Evolutionary conservation across 345 rosid species (phyloP).

Genomic region (Microthlaspi erraticum): DNA sequence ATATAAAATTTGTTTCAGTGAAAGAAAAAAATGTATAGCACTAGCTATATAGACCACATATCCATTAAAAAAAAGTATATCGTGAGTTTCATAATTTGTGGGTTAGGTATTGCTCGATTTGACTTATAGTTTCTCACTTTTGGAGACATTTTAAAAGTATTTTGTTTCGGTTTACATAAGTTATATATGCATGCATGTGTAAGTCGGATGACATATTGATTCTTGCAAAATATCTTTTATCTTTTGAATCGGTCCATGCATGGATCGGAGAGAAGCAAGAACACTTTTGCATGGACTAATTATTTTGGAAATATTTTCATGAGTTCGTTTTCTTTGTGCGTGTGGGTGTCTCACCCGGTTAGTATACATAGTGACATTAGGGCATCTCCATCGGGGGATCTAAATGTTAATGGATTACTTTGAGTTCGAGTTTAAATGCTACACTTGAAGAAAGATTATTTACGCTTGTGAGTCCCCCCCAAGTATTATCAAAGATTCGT

Average conservation of each 20-base stretch:
- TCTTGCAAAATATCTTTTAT: not conserved
- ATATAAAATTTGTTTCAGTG: not conserved
- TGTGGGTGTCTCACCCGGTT: not conserved
- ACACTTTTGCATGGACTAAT: too few species aligned
- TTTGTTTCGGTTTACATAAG: not conserved
- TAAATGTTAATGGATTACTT: too few species aligned
- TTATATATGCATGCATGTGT: not conserved
- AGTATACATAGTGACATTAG: not conserved
- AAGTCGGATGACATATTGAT: not conserved
- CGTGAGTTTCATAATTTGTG: not conserved
- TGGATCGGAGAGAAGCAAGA: too few species aligned
- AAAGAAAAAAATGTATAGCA: not conserved
- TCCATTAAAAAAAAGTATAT: too few species aligned
- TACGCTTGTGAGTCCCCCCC: not conserved
- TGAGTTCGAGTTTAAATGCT: not conserved
- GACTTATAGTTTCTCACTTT: not conserved
- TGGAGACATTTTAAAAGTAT: not conserved
- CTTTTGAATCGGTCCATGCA: not conserved
- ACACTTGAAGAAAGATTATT: not conserved
- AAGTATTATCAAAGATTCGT: not conserved
- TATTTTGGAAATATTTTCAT: too few species aligned
- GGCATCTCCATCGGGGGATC: too few species aligned
- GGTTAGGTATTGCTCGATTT: not conserved
- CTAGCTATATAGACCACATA: not conserved
- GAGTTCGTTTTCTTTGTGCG: not conserved